phyloP scores from a whole-genome alignment of 305 asterid species.

The Rubia balearica region DNA sequence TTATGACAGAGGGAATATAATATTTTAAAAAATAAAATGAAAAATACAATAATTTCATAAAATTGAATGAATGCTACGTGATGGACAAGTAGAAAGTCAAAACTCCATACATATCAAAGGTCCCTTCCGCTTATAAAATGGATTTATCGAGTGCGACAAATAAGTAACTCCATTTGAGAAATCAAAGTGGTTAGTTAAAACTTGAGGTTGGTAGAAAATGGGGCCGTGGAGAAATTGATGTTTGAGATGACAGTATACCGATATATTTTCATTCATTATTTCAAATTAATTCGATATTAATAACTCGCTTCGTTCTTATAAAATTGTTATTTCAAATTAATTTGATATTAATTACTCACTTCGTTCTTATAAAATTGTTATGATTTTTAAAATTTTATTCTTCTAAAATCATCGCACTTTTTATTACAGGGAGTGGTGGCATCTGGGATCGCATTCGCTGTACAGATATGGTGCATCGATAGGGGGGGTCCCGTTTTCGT shows the following conservation, averaged over 20 bases:
- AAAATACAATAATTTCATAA: too few relatives aligned
- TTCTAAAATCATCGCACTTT: too few relatives aligned
- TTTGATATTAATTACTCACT: too few relatives aligned
- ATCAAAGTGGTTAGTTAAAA: constrained; percentile 19
- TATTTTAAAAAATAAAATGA: too few relatives aligned
- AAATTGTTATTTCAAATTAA: too few relatives aligned
- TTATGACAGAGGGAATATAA: too few relatives aligned
- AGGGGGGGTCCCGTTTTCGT: constrained; percentile 99
- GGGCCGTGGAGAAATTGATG: constrained; percentile 6
- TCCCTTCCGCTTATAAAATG: neutral
- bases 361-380: too few relatives aligned
- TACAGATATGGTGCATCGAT: constrained; percentile 99
- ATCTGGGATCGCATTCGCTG: constrained; percentile 97
- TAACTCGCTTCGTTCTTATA: too few relatives aligned
- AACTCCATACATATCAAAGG: neutral
- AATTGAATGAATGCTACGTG: too few relatives aligned
- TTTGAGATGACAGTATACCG: constrained; percentile 29
- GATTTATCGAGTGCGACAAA: constrained; percentile 15
- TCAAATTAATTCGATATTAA: too few relatives aligned
- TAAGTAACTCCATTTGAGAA: neutral
- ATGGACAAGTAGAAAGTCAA: constrained; percentile 13
- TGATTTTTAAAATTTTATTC: too few relatives aligned
- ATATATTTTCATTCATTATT: neutral
- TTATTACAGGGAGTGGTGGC: constrained; percentile 87
- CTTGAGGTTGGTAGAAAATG: neutral